Evolutionary conservation across 768 basidiomycete genomes (phyloP).

Genomic region (Pisolithus sp.): DNA sequence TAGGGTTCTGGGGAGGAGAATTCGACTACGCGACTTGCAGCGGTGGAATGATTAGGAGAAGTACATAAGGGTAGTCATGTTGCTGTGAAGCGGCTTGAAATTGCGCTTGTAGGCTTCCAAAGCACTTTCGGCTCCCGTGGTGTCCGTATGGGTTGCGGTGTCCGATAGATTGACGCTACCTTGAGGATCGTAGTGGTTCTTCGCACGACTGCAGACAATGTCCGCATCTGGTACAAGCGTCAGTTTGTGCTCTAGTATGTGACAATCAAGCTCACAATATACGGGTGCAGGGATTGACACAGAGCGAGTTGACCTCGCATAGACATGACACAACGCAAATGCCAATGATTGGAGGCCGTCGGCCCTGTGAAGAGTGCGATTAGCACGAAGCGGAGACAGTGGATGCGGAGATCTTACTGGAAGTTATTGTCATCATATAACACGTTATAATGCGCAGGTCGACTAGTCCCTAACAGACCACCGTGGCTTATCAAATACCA

Average conservation of each 20-base stretch:
- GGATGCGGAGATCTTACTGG: constrained; percentile 31
- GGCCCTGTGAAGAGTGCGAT: constrained; percentile 33
- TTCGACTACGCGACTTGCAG: background rate
- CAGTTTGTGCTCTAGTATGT: background rate
- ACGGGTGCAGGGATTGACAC: constrained; percentile 81
- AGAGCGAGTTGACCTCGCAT: constrained; percentile 72
- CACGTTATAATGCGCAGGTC: constrained; percentile 52
- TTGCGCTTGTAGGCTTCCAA: constrained; percentile 44
- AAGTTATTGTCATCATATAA: constrained; percentile 51
- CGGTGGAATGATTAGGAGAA: constrained; percentile 35
- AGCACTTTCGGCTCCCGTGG: constrained; percentile 33
- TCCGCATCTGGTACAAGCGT: constrained; percentile 54
- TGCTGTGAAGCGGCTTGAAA: constrained; percentile 52
- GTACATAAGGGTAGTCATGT: constrained; percentile 51
- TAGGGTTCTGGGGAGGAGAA: background rate
- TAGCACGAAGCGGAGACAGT: background rate
- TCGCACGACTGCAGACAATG: constrained; percentile 69
- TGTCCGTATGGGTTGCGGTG: constrained; percentile 42
- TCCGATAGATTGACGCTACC: constrained; percentile 55
- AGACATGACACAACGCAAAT: constrained; percentile 75
- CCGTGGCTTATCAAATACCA: constrained; percentile 76
- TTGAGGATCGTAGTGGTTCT: constrained; percentile 72
- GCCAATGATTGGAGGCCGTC: constrained; percentile 66
- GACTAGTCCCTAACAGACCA: constrained; percentile 70
- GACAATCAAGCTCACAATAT: constrained; percentile 48